Conservation (phyloP, 1,139 yeast species). For the Magnusiomyces paraingens region DNA sequence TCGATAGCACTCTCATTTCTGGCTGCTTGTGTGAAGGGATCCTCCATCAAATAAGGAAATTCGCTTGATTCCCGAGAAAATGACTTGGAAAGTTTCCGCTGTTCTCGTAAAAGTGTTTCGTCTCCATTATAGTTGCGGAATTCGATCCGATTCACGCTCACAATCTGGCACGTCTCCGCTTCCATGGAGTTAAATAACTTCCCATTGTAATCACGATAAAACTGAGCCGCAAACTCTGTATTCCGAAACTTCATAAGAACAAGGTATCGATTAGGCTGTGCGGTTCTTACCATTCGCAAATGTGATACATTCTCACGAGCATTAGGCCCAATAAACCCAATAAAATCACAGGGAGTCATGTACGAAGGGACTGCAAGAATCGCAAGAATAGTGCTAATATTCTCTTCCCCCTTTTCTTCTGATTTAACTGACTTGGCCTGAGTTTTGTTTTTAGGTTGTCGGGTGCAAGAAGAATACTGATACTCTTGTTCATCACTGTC, state of each 20-base stretch:
- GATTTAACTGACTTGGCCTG: background rate
- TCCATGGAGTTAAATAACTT: slow-evolving; percentile 79
- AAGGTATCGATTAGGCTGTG: slow-evolving; percentile 59
- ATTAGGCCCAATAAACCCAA: slow-evolving; percentile 70
- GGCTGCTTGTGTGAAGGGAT: slow-evolving; percentile 53
- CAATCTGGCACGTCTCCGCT: slow-evolving; percentile 78
- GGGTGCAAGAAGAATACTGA: background rate
- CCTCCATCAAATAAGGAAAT: slow-evolving; percentile 63
- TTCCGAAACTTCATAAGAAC: slow-evolving; percentile 70
- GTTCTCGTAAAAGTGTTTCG: background rate
- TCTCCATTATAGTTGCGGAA: slow-evolving; percentile 26
- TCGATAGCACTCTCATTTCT: slow-evolving; percentile 9
- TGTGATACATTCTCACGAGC: slow-evolving; percentile 57
- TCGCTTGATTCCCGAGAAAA: background rate
- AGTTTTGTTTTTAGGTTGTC: background rate
- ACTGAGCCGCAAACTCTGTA: slow-evolving; percentile 49
- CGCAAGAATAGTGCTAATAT: slow-evolving; percentile 44
- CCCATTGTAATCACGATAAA: slow-evolving; percentile 65
- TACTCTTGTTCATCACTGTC: slow-evolving; percentile 16
- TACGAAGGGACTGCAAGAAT: slow-evolving; percentile 84
- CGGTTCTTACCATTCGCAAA: slow-evolving; percentile 63
- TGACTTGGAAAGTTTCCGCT: background rate
- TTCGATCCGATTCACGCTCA: slow-evolving; percentile 57
- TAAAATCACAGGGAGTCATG: slow-evolving; percentile 74
- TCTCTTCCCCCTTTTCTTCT: background rate